These are phyloP conservation scores for Suhomyces emberorum DNA, from an alignment of 805 yeast species.

Conservation along the genomic window DNA sequence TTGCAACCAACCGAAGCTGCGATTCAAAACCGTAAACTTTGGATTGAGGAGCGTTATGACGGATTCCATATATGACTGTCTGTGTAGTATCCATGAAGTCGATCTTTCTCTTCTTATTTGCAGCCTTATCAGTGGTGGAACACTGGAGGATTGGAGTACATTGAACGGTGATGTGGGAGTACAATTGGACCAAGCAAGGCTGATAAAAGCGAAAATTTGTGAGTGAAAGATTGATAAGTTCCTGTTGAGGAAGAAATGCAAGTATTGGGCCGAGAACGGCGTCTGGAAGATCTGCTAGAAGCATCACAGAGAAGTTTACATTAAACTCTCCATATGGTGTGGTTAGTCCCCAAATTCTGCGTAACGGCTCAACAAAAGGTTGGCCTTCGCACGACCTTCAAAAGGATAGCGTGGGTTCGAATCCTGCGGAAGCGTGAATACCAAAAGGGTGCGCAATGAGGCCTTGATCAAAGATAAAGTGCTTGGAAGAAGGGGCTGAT, in stretches of 20 bases:
- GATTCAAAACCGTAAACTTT: slow-evolving; percentile 12
- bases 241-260: slow-evolving; percentile 28
- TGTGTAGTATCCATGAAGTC: slow-evolving; percentile 22
- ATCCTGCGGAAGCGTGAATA: too few species aligned
- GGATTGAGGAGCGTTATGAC: slow-evolving; percentile 1
- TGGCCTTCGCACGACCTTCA: too few species aligned
- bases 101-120: slow-evolving; percentile 8
- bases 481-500: too few species aligned
- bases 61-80: slow-evolving; percentile 27
- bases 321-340: too few species aligned
- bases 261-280: slow-evolving; percentile 6
- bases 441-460: too few species aligned
- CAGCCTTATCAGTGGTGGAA: slow-evolving; percentile 5
- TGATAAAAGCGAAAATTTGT: slow-evolving; percentile 35
- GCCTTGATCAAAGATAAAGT: too few species aligned
- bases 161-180: slow-evolving; percentile 23
- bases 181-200: slow-evolving; percentile 29
- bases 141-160: slow-evolving; percentile 14
- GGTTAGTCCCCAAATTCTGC: too few species aligned
- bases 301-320: too few species aligned
- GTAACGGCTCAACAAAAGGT: too few species aligned
- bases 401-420: too few species aligned
- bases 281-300: slow-evolving; percentile 9
- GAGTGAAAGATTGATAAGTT: slow-evolving; percentile 27
- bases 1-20: slow-evolving; percentile 25